These are phyloP conservation scores for Saccharomyces hybrid DNA, from an alignment of 1,139 yeast genomes.

Conservation along the genomic window DNA sequence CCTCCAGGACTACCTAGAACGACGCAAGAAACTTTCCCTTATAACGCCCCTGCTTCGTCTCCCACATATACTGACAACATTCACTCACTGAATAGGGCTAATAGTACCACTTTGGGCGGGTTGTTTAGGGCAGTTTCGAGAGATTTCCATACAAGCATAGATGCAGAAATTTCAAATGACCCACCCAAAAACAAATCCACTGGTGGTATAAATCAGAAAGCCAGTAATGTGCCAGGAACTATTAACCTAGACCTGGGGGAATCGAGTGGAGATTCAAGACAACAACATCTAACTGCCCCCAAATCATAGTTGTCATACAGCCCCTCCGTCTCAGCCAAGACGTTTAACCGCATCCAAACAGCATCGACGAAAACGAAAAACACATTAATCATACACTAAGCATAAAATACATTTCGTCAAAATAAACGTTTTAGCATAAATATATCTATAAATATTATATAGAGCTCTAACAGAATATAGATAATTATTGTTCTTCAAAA, in stretches of 20 bases:
- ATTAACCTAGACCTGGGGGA: neutral
- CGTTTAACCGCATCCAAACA: neutral
- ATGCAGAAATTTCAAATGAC: slow-evolving; percentile 24
- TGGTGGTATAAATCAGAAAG: slow-evolving; percentile 36
- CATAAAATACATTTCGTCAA: too few relatives aligned
- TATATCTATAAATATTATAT: too few relatives aligned
- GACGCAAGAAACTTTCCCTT: slow-evolving; percentile 22
- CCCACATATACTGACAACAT: slow-evolving; percentile 3
- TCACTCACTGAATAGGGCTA: neutral
- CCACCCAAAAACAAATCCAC: slow-evolving; percentile 30
- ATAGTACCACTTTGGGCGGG: slow-evolving; percentile 1
- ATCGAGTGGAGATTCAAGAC: neutral
- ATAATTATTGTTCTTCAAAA: too few relatives aligned
- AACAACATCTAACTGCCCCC: too few relatives aligned
- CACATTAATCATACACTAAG: too few relatives aligned
- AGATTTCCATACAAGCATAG: slow-evolving; percentile 14
- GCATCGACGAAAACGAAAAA: neutral
- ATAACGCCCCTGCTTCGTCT: slow-evolving; percentile 8
- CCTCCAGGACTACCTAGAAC: slow-evolving; percentile 15
- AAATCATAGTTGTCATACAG: neutral
- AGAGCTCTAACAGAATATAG: too few relatives aligned
- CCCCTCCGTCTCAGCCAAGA: neutral
- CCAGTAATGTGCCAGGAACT: slow-evolving; percentile 41
- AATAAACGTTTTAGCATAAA: too few relatives aligned
- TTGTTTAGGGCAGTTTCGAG: slow-evolving; percentile 19